Evolutionary conservation across 768 basidiomycete genomes (phyloP).

Genomic region (Boletus coccyginus): DNA sequence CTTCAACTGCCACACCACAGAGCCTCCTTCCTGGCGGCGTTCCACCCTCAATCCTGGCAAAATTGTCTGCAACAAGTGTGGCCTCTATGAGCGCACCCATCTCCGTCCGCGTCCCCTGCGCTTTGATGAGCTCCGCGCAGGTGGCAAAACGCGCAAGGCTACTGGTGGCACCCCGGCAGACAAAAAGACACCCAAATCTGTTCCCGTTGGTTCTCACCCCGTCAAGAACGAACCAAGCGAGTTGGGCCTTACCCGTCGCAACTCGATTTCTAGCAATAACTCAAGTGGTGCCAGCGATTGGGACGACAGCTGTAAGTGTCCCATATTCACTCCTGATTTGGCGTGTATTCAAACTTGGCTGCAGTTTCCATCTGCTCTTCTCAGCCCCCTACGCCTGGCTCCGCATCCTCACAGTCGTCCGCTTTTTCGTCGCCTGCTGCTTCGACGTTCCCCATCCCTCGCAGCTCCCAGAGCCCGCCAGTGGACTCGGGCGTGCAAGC

Average conservation of each 20-base stretch:
- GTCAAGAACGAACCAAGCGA: slow-evolving; percentile 69
- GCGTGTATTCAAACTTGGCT: not conserved
- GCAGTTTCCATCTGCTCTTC: slow-evolving; percentile 34
- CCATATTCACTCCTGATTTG: not conserved
- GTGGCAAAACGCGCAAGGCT: slow-evolving; percentile 74
- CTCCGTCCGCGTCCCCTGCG: slow-evolving; percentile 78
- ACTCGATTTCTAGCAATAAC: slow-evolving; percentile 59
- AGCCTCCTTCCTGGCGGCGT: slow-evolving; percentile 86
- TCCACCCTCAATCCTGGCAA: slow-evolving; percentile 88
- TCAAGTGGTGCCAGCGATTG: slow-evolving; percentile 64
- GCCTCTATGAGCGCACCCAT: slow-evolving; percentile 87
- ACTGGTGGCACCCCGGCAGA: slow-evolving; percentile 22
- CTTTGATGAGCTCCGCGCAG: slow-evolving; percentile 84
- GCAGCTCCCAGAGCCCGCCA: slow-evolving; percentile 49
- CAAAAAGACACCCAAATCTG: slow-evolving; percentile 32
- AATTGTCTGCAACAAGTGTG: slow-evolving; percentile 94
- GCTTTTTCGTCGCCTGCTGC: slow-evolving; percentile 66
- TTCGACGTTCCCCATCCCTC: slow-evolving; percentile 58
- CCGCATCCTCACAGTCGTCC: slow-evolving; percentile 59
- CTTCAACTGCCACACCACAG: slow-evolving; percentile 90
- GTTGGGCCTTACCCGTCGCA: slow-evolving; percentile 49
- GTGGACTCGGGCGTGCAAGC: slow-evolving; percentile 44
- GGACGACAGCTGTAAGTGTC: slow-evolving; percentile 70
- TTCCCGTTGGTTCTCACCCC: slow-evolving; percentile 37
- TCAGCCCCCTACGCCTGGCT: slow-evolving; percentile 34